These are phyloP conservation scores for Dipteronia dyeriana DNA, from an alignment of 345 rosid species.

Conservation along the genomic window DNA sequence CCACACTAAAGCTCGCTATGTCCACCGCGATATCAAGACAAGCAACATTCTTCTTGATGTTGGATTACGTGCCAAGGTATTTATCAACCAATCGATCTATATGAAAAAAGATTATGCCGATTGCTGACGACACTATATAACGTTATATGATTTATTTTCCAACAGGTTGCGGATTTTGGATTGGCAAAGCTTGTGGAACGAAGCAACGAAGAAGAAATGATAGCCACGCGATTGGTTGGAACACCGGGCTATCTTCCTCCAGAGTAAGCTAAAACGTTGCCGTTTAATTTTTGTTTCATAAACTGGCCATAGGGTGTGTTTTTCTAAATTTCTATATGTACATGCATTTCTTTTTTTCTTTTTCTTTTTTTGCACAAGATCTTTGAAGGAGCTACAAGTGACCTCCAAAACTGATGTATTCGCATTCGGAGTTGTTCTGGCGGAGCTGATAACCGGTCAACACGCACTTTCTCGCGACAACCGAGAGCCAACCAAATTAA, in stretches of 20 bases:
- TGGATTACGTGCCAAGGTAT: slow-evolving; percentile 58
- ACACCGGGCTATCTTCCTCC: slow-evolving; percentile 78
- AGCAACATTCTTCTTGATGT: slow-evolving; percentile 66
- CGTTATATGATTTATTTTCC: too few relatives aligned
- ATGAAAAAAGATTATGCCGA: too few relatives aligned
- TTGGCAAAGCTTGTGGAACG: slow-evolving; percentile 62
- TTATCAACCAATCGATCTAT: too few relatives aligned
- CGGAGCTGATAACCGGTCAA: slow-evolving; percentile 66
- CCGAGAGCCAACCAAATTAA: slow-evolving; percentile 47
- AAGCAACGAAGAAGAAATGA: slow-evolving; percentile 47
- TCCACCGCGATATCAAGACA: slow-evolving; percentile 66
- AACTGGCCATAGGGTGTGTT: background rate
- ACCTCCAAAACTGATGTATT: slow-evolving; percentile 65
- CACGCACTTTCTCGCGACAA: slow-evolving; percentile 57
- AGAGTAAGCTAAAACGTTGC: slow-evolving; percentile 37
- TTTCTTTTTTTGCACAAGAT: slow-evolving; percentile 30
- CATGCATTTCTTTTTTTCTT: background rate
- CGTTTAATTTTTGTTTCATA: background rate
- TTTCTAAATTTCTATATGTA: background rate
- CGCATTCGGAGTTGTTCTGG: slow-evolving; percentile 67
- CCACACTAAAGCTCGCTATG: slow-evolving; percentile 62
- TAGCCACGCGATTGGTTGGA: slow-evolving; percentile 64
- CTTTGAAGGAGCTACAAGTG: slow-evolving; percentile 67
- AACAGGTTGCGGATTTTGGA: slow-evolving; percentile 73
- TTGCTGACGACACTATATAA: too few relatives aligned